Evolutionary conservation across 2,329 filamentous ascomycete genomes (phyloP), one percentile per base, ranked within the genome.

Genomic region (Ophiosphaerella narmari): DNA sequence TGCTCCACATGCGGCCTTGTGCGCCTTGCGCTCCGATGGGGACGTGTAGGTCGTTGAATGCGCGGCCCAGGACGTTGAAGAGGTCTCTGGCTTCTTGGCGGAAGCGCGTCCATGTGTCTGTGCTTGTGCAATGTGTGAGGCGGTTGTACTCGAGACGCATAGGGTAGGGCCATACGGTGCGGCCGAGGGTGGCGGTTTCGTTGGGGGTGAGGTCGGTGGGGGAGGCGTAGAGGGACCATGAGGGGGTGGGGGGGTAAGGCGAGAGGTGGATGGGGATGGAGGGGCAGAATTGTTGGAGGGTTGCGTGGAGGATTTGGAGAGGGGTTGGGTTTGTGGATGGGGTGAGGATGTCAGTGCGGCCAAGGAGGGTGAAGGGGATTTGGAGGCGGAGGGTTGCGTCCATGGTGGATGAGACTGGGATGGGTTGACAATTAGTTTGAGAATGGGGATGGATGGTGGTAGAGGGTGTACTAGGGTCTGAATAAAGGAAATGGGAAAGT

Each of bases 331-430:
- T 9, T 12, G 13, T 33, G 21, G 21, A 16, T 24, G 45, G 39
- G 33, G 32, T 14, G 14, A 13, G 5, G 31, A 16, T 2, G 26
- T 47, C 39, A 23, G 16, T 33, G 23, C 39, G 49, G 26, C 42
- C 39, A 32, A 60, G 51, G 21, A 57, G 41, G 42, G 48, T 24
- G 46, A 54, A 48, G 14, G 46, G 46, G 24, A 55, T 52, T 26
- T 45, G 38, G 8, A 60, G 24, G 4, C 43, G 38, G 9, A 52
- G 36, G 8, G 36, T 46, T 18, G 34, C 6, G 9, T 29, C 26
- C 36, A 37, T 44, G 42, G 11, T 37, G 36, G 34, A 38, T 24
- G n/a, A 13, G 6, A 5, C 7, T 7, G 18, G 40, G 31, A 36
- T 38, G 18, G 18, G n/a, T 14, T 8, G 36, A 8, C 12, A 38